Conservation (phyloP, 345 rosid genomes). For the Capsella bursapastoris region DNA sequence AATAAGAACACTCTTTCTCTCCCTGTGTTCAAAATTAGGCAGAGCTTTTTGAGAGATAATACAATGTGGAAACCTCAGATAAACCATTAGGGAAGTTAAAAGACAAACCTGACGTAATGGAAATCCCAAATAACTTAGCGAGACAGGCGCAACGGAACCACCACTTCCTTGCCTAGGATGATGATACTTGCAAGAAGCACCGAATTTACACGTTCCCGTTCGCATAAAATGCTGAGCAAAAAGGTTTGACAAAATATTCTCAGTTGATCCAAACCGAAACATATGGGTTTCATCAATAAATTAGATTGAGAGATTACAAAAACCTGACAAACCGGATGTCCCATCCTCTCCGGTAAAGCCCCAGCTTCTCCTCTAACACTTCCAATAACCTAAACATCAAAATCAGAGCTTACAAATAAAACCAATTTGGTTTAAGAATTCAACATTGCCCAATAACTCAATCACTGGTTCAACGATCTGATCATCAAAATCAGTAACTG, state of each 20-base stretch:
- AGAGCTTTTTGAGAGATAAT: neutral
- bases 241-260: neutral
- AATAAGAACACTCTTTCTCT: constrained; percentile 92
- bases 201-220: constrained; percentile 94
- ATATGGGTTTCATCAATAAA: neutral
- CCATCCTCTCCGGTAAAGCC: constrained; percentile 76
- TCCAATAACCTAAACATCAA: constrained; percentile 61
- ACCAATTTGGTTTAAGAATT: neutral
- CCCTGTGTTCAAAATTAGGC: constrained; percentile 56
- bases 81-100: neutral
- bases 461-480: constrained; percentile 24
- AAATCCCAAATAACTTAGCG: constrained; percentile 72
- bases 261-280: neutral
- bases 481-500: constrained; percentile 33
- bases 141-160: constrained; percentile 61
- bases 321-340: constrained; percentile 93
- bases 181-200: constrained; percentile 93
- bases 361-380: constrained; percentile 62
- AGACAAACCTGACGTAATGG: constrained; percentile 89
- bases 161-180: constrained; percentile 87
- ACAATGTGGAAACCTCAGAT: neutral
- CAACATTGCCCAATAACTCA: constrained; percentile 15
- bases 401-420: constrained; percentile 28
- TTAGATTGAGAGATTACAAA: constrained; percentile 20
- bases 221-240: constrained; percentile 75